Conservation (phyloP, 768 basidiomycete species). For the Piloderma croceum region DNA sequence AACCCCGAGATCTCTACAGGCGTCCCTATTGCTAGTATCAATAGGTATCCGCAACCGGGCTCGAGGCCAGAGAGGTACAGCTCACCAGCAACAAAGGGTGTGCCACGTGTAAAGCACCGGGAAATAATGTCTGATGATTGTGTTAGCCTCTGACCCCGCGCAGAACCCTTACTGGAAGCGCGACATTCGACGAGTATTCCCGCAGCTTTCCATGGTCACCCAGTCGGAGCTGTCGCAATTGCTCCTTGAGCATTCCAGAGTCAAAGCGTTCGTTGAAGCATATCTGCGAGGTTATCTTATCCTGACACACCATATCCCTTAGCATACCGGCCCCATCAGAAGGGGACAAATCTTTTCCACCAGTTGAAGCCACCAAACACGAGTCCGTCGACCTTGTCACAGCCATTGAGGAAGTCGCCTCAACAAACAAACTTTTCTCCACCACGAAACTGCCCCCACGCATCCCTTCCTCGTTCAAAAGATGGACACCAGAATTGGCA, state of each 20-base stretch:
- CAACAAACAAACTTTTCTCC: constrained; percentile 52
- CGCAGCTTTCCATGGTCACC: constrained; percentile 85
- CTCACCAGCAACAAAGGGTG: constrained; percentile 86
- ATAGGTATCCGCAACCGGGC: constrained; percentile 85
- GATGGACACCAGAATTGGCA: constrained; percentile 69
- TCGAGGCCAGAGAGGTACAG: constrained; percentile 82
- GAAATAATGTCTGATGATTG: background rate
- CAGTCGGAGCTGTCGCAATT: constrained; percentile 77
- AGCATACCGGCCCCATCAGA: constrained; percentile 52
- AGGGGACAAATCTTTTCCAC: constrained; percentile 40
- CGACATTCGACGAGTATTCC: constrained; percentile 87
- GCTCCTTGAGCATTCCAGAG: constrained; percentile 71
- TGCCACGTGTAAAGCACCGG: too few species aligned
- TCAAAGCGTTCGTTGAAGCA: constrained; percentile 50
- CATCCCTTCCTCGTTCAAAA: constrained; percentile 60
- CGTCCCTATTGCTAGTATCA: constrained; percentile 64
- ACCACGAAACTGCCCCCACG: constrained; percentile 66
- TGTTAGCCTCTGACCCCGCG: constrained; percentile 73
- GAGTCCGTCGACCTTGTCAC: constrained; percentile 58
- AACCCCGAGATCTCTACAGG: constrained; percentile 91
- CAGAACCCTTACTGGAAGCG: constrained; percentile 96
- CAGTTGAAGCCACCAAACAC: constrained; percentile 36
- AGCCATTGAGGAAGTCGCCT: constrained; percentile 64
- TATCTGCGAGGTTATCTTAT: constrained; percentile 4
- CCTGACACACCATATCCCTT: constrained; percentile 10